Evolutionary conservation across 2,329 filamentous ascomycete species (phyloP).

Genomic region (Botryosphaeria agaves): DNA sequence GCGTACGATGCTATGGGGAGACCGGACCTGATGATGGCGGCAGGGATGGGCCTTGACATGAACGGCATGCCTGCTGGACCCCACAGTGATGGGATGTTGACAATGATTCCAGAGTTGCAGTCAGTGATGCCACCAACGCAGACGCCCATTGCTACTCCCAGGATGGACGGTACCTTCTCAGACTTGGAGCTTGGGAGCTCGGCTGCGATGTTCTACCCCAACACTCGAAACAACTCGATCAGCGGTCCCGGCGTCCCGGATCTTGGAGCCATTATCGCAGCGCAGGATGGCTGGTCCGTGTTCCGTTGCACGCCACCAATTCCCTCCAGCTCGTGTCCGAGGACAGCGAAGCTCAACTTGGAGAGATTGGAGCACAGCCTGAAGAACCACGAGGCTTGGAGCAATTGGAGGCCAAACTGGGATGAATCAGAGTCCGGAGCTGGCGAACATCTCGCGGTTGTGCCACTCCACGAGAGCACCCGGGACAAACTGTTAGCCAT

Average conservation of each 20-base stretch:
- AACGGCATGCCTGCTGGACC: slow-evolving; percentile 17
- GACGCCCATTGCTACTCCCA: slow-evolving; percentile 28
- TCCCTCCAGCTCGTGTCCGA: slow-evolving; percentile 30
- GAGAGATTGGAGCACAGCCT: slow-evolving; percentile 33
- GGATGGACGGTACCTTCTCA: slow-evolving; percentile 27
- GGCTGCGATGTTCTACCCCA: slow-evolving; percentile 21
- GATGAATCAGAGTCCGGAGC: slow-evolving; percentile 29
- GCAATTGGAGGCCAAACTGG: slow-evolving; percentile 31
- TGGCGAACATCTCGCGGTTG: slow-evolving; percentile 28
- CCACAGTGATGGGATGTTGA: slow-evolving; percentile 22
- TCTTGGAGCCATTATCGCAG: slow-evolving; percentile 29
- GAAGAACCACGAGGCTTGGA: slow-evolving; percentile 33
- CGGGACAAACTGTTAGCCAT: slow-evolving; percentile 56
- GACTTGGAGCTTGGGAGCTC: slow-evolving; percentile 27
- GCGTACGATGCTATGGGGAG: slow-evolving; percentile 25
- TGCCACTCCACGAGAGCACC: slow-evolving; percentile 34
- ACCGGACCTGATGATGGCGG: slow-evolving; percentile 26
- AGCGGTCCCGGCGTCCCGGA: slow-evolving; percentile 17
- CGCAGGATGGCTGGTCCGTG: slow-evolving; percentile 34
- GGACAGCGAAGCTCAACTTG: slow-evolving; percentile 31
- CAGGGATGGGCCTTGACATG: slow-evolving; percentile 27
- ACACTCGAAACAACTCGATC: slow-evolving; percentile 18
- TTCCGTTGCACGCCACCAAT: slow-evolving; percentile 34
- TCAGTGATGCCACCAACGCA: slow-evolving; percentile 22
- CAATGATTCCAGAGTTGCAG: slow-evolving; percentile 27